A percentile compares a stretch with the other conserved stretches of the same genome.
Evolutionary conservation across 176 grass and related monocot genomes (phyloP).

Genomic region (Oryza meridionalis): DNA sequence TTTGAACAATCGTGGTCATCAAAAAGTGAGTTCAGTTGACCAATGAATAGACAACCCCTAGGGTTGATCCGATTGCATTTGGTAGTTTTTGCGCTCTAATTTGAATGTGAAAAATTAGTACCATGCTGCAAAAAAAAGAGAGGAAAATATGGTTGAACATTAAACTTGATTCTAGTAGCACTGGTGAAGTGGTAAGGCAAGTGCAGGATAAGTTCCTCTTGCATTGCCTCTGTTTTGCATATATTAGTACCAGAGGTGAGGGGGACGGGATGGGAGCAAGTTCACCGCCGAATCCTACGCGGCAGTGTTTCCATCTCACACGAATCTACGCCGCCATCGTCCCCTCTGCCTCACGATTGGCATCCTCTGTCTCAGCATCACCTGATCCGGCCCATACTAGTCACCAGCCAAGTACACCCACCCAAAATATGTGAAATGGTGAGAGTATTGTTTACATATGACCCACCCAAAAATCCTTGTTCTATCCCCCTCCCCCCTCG

Average conservation of each 20-base stretch:
- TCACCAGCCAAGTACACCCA: background rate
- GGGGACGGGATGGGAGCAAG: background rate
- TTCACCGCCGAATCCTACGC: background rate
- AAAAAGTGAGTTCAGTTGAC: background rate
- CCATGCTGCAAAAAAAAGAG: background rate
- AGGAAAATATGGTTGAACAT: background rate
- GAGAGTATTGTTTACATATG: background rate
- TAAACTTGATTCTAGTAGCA: background rate
- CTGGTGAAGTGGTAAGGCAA: background rate
- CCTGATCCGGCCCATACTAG: background rate
- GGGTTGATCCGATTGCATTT: background rate
- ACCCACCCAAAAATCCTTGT: background rate
- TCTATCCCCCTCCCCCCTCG: background rate
- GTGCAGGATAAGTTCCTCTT: background rate
- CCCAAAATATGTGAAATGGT: background rate
- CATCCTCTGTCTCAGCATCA: background rate
- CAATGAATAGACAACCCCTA: background rate
- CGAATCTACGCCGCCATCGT: background rate
- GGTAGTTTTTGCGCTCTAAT: background rate
- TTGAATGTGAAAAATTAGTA: background rate
- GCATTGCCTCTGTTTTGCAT: background rate
- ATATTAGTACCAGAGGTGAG: background rate
- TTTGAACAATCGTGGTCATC: background rate
- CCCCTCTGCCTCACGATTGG: background rate
- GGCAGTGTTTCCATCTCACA: background rate